phyloP scores from a whole-genome alignment of 805 yeast genomes.

The Metschnikowia amazonensis region DNA sequence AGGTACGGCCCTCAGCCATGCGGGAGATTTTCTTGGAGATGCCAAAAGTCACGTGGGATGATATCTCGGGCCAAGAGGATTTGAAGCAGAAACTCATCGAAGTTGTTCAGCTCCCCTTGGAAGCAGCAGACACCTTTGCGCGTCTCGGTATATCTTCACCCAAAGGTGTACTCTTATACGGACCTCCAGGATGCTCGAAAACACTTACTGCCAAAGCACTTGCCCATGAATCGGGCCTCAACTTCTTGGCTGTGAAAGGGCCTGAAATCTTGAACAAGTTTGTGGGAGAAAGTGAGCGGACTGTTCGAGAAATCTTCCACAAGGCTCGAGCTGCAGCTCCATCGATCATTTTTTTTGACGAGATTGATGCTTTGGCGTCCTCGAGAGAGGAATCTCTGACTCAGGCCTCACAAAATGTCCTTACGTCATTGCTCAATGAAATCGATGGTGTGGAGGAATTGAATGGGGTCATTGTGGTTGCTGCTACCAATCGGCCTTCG shows the following conservation, averaged over 20 bases:
- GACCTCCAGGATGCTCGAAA: conserved; percentile 99
- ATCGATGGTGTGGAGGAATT: conserved; percentile 96
- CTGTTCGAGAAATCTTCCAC: conserved; percentile 87
- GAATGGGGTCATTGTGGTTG: conserved; percentile 88
- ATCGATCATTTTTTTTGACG: conserved; percentile 93
- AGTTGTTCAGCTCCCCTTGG: conserved; percentile 87
- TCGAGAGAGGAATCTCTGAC: conserved; percentile 64
- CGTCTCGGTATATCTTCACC: conserved; percentile 85
- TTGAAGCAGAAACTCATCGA: conserved; percentile 79
- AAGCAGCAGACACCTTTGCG: conserved; percentile 72
- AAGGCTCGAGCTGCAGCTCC: conserved; percentile 93
- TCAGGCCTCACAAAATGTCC: conserved; percentile 74
- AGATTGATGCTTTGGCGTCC: conserved; percentile 88
- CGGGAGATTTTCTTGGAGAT: conserved; percentile 89
- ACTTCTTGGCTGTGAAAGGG: conserved; percentile 92
- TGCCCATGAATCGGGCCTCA: conserved; percentile 94
- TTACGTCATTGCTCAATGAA: conserved; percentile 88
- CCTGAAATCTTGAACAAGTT: conserved; percentile 92
- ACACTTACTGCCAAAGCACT: conserved; percentile 95
- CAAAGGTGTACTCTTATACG: conserved; percentile 86
- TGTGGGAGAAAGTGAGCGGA: conserved; percentile 94
- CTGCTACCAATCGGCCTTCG: conserved; percentile 95
- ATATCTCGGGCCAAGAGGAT: conserved; percentile 91
- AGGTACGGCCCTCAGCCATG: conserved; percentile 96
- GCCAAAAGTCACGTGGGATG: conserved; percentile 91